These are phyloP conservation scores for Fistulinella cinereoalba DNA, from an alignment of 1,284 basidiomycete species.

Conservation along the genomic window DNA sequence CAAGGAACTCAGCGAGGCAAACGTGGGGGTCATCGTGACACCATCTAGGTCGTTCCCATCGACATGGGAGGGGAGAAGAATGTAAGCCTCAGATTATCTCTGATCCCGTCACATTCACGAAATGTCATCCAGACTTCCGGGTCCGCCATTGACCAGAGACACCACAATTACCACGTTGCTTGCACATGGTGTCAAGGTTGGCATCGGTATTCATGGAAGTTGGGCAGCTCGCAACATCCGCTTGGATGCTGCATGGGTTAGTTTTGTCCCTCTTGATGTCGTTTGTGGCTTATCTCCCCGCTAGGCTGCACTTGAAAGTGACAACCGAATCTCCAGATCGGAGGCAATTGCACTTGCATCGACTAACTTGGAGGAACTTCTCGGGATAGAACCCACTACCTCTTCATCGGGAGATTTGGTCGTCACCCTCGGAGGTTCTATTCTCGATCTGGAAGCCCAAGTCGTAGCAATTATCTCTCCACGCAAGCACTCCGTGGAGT, in stretches of 20 bases:
- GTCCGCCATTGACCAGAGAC: constrained; percentile 71
- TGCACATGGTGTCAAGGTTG: constrained; percentile 71
- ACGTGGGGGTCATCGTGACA: constrained; percentile 73
- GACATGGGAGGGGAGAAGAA: constrained; percentile 54
- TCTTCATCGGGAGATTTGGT: constrained; percentile 45
- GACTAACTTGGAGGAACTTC: constrained; percentile 49
- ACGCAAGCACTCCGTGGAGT: constrained; percentile 30
- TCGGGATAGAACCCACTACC: constrained; percentile 40
- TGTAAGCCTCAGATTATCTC: constrained; percentile 33
- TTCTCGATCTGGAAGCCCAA: constrained; percentile 43
- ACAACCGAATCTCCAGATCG: constrained; percentile 25
- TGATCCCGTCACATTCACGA: constrained; percentile 1
- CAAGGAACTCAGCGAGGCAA: constrained; percentile 64
- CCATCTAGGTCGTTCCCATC: constrained; percentile 59
- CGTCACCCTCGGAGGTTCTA: constrained; percentile 42
- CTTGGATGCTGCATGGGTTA: constrained; percentile 45
- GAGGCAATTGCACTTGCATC: constrained; percentile 33
- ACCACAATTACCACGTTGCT: constrained; percentile 64
- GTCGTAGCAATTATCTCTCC: constrained; percentile 48
- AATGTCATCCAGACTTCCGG: constrained; percentile 48
- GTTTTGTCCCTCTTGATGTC: neutral
- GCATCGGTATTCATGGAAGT: constrained; percentile 50
- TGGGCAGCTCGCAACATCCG: constrained; percentile 64
- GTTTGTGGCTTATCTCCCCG: neutral
- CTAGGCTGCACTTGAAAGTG: constrained; percentile 26